Percentiles rank a stretch among this genome's conserved stretches.
Conservation (phyloP, 2,329 filamentous ascomycete genomes). For the Grosmannia clavigera region DNA sequence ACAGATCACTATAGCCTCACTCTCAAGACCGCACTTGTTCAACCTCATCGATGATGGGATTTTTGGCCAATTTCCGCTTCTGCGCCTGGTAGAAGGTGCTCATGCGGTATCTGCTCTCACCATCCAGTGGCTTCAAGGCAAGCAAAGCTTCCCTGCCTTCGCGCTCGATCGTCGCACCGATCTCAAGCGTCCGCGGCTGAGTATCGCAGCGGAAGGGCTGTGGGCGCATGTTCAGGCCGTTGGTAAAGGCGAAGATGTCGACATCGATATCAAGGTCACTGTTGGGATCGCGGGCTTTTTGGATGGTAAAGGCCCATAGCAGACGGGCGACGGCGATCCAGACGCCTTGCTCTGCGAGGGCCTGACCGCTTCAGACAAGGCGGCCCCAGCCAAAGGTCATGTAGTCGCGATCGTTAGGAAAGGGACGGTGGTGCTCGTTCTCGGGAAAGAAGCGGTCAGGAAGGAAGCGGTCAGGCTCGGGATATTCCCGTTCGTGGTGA, state of each 20-base stretch:
- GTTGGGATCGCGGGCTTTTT: slow-evolving; percentile 22
- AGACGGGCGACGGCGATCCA: slow-evolving; percentile 45
- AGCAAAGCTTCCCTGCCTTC: slow-evolving; percentile 39
- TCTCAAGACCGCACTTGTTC: not conserved
- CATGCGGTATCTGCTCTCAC: slow-evolving; percentile 46
- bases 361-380: slow-evolving; percentile 39
- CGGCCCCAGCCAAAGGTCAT: slow-evolving; percentile 47
- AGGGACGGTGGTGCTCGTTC: slow-evolving; percentile 27
- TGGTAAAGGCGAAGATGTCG: slow-evolving; percentile 40
- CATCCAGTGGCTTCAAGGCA: slow-evolving; percentile 38
- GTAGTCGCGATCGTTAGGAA: slow-evolving; percentile 35
- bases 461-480: slow-evolving; percentile 31
- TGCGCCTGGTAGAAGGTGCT: slow-evolving; percentile 33
- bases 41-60: slow-evolving; percentile 13
- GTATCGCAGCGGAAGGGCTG: slow-evolving; percentile 42
- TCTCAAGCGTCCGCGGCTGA: slow-evolving; percentile 33
- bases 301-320: slow-evolving; percentile 44
- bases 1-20: not conserved
- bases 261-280: slow-evolving; percentile 31
- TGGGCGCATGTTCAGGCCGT: slow-evolving; percentile 47
- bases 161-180: slow-evolving; percentile 34
- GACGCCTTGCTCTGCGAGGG: slow-evolving; percentile 45
- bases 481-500: slow-evolving; percentile 33
- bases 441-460: slow-evolving; percentile 28
- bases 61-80: slow-evolving; percentile 14